These are phyloP conservation scores for Oryza glaberrima DNA, from an alignment of 176 grass and related monocot species.

Conservation along the genomic window DNA sequence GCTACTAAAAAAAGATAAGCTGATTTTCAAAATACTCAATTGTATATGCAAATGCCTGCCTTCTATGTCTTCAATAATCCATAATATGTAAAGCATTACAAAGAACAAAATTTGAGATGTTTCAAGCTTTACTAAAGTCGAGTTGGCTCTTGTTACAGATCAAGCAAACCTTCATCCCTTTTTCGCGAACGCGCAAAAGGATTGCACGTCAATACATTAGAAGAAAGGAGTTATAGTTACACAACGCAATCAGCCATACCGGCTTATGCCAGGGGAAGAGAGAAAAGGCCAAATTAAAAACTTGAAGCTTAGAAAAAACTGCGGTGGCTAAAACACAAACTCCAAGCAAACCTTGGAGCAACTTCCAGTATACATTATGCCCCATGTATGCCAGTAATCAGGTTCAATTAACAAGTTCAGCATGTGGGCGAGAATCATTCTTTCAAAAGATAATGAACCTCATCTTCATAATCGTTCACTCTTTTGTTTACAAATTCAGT, in stretches of 20 bases:
- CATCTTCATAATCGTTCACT: neutral
- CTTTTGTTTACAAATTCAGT: neutral
- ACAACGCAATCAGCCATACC: too few species aligned
- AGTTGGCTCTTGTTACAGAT: neutral
- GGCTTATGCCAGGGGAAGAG: too few species aligned
- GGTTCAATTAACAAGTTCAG: neutral
- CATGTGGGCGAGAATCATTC: neutral
- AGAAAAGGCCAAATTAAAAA: too few species aligned
- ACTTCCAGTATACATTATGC: neutral
- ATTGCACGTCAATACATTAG: too few species aligned
- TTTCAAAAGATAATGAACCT: neutral
- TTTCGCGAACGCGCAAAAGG: too few species aligned
- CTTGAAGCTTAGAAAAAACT: too few species aligned
- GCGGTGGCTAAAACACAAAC: too few species aligned
- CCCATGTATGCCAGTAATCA: neutral
- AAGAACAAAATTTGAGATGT: neutral
- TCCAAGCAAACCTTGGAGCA: neutral
- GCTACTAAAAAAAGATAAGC: too few species aligned
- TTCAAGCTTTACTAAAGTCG: constrained; percentile 8
- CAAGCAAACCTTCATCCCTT: neutral
- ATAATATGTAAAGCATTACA: neutral
- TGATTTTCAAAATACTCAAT: neutral
- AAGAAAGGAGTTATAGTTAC: too few species aligned
- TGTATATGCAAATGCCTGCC: neutral
- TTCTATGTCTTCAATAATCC: neutral